Evolutionary conservation across 83 land plant genomes (phyloP), one percentile per base, ranked within the genome.

Genomic region (Larix sibirica): DNA sequence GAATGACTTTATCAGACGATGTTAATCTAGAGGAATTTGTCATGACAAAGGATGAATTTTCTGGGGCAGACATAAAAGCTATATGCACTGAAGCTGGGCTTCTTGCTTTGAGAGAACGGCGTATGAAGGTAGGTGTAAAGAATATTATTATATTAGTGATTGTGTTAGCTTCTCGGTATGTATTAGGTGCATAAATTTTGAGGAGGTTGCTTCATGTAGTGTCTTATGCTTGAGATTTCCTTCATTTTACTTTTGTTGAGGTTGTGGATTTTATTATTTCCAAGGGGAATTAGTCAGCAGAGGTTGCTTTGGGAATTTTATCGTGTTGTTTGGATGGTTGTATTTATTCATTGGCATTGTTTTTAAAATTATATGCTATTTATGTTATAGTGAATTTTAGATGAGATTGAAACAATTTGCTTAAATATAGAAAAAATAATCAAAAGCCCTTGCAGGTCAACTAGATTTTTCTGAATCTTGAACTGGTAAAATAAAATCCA

Each of bases 21-120:
- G 96, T 95, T 24, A 95, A 95, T 81, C 79, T 95, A 21, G 97
- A 95, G 83, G 97, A 95, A 77, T 95, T 95, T 83, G 97, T 95
- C 26, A 95, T 95, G 97, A 95, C 97, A 0, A 95, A 95, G 76
- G 97, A 95, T 85, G 97, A 95, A 70, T 92, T 95, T 78, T 95
- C 97, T 79, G 97, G 97, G 38, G 97, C 97, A 50, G 97, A 95
- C 82, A 94, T 95, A 60, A 95, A 95, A 86, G 97, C 97, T 2
- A 95, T 95, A 26, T 95, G 97, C 70, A 94, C 97, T 47, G 97
- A 95, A 82, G 91, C 97, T 82, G 97, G 97, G 21, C 85, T 95
- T 81, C 93, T 95, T 85, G 97, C 97, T 62, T 84, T 95, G 44
- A 89, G 97, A 79, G 97, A 95, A 59, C 90, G 97, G 4, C 89